Evolutionary conservation across 192 early-diverging fungal genomes (phyloP).

Genomic region (Podila epigama): DNA sequence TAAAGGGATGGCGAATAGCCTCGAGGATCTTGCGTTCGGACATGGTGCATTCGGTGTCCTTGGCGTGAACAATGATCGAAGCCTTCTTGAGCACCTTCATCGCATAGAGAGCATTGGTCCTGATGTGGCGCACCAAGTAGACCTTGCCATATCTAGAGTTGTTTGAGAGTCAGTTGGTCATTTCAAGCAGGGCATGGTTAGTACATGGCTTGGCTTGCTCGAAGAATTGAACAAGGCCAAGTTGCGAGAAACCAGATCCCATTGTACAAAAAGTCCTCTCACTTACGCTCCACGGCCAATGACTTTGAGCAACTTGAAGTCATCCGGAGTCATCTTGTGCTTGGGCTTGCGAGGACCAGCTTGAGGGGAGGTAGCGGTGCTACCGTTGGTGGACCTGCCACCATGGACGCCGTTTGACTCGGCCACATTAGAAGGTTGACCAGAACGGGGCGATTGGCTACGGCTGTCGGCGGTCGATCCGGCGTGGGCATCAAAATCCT

Average conservation of each 20-base stretch:
- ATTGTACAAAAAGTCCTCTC: not conserved
- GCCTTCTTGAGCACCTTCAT: slow-evolving; percentile 97
- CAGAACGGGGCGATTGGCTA: slow-evolving; percentile 24
- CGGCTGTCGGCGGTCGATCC: slow-evolving; percentile 25
- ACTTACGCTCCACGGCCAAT: slow-evolving; percentile 61
- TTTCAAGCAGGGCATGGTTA: not conserved
- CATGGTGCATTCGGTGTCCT: slow-evolving; percentile 83
- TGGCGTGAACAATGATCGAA: slow-evolving; percentile 79
- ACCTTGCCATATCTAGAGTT: slow-evolving; percentile 79
- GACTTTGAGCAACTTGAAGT: slow-evolving; percentile 61
- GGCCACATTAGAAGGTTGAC: not conserved
- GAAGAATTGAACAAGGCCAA: not conserved
- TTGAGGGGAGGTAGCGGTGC: slow-evolving; percentile 13
- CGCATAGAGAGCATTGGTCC: slow-evolving; percentile 68
- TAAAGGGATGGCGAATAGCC: slow-evolving; percentile 88
- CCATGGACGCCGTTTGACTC: not conserved
- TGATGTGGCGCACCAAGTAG: slow-evolving; percentile 80
- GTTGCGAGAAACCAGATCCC: not conserved
- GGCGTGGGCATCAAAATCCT: slow-evolving; percentile 53
- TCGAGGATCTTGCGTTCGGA: slow-evolving; percentile 90
- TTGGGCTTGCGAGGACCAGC: slow-evolving; percentile 38
- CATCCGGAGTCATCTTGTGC: slow-evolving; percentile 54
- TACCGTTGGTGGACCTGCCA: not conserved
- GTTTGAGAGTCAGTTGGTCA: not conserved
- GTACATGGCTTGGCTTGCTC: not conserved